Evolutionary conservation across 345 rosid species (phyloP).

Genomic region (Linum trigynum): DNA sequence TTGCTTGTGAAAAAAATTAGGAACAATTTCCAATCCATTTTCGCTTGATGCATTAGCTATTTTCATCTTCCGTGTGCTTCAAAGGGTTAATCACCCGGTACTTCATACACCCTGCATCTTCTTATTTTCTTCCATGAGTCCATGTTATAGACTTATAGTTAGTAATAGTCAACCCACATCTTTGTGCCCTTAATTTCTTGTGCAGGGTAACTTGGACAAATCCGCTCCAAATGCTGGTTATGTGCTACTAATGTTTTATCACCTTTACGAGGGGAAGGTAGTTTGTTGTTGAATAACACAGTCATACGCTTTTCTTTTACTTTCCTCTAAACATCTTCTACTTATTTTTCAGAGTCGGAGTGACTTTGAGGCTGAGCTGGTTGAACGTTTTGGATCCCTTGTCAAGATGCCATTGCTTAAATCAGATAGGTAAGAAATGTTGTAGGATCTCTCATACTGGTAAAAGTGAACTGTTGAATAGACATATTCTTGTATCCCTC

Average conservation of each 20-base stretch:
- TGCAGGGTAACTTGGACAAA: slow-evolving; percentile 93
- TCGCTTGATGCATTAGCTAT: slow-evolving; percentile 87
- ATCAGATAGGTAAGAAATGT: slow-evolving; percentile 50
- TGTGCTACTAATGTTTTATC: slow-evolving; percentile 91
- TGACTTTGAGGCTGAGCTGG: slow-evolving; percentile 75
- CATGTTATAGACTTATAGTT: neutral
- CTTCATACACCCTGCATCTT: slow-evolving; percentile 8
- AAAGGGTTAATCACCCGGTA: slow-evolving; percentile 88
- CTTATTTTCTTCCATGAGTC: neutral
- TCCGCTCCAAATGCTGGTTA: slow-evolving; percentile 75
- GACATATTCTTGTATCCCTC: neutral
- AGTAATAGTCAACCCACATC: neutral
- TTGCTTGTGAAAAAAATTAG: slow-evolving; percentile 29
- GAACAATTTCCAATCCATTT: slow-evolving; percentile 79
- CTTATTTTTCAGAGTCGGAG: slow-evolving; percentile 47
- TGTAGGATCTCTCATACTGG: neutral
- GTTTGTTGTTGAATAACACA: slow-evolving; percentile 8
- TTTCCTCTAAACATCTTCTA: neutral
- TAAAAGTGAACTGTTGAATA: neutral
- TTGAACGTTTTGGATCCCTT: slow-evolving; percentile 83
- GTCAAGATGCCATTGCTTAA: slow-evolving; percentile 86
- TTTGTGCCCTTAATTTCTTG: slow-evolving; percentile 14
- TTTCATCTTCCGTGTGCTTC: slow-evolving; percentile 84
- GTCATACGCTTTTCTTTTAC: neutral
- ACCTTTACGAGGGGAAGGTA: slow-evolving; percentile 97